Evolutionary conservation across 495 filamentous ascomycete genomes (phyloP).

Genomic region (Xanthoparmelia taractica): DNA sequence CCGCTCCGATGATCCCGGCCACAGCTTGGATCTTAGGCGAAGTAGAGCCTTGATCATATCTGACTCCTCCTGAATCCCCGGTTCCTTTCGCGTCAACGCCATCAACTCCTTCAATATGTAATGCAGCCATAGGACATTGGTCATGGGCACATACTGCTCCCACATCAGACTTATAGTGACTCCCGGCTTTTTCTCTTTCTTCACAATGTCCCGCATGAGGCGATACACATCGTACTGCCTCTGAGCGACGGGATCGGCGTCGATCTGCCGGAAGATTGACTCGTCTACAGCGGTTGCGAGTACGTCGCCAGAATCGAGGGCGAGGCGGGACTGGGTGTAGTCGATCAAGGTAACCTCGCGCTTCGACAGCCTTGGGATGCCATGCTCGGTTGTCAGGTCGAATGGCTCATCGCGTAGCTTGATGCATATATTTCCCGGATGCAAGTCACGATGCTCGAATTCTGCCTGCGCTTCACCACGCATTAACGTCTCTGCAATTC

Average conservation of each 20-base stretch:
- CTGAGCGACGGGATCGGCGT: conserved; percentile 6
- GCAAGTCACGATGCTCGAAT: conserved; percentile 89
- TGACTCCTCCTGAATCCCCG: neutral
- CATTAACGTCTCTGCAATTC: conserved; percentile 65
- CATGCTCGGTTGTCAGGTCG: neutral
- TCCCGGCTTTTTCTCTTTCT: conserved; percentile 23
- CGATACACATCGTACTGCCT: conserved; percentile 24
- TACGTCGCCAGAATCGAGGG: conserved; percentile 28
- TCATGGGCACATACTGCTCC: conserved; percentile 40
- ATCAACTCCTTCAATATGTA: conserved; percentile 43
- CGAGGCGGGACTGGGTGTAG: conserved; percentile 74
- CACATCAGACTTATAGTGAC: conserved; percentile 24
- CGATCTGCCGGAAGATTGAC: conserved; percentile 25
- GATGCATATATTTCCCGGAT: conserved; percentile 82
- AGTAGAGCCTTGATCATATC: neutral
- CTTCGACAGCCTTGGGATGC: conserved; percentile 30
- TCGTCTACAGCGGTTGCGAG: conserved; percentile 38
- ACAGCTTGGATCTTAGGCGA: neutral
- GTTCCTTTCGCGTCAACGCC: conserved; percentile 10
- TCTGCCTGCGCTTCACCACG: conserved; percentile 62
- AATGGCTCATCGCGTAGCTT: conserved; percentile 18
- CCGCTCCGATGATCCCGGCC: neutral
- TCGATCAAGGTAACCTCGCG: conserved; percentile 80
- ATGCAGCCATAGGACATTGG: conserved; percentile 46
- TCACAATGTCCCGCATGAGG: conserved; percentile 30